Evolutionary conservation across 2,329 filamentous ascomycete genomes (phyloP), one percentile per base, ranked within the genome.

Genomic region (Emergomyces pasteurianus): DNA sequence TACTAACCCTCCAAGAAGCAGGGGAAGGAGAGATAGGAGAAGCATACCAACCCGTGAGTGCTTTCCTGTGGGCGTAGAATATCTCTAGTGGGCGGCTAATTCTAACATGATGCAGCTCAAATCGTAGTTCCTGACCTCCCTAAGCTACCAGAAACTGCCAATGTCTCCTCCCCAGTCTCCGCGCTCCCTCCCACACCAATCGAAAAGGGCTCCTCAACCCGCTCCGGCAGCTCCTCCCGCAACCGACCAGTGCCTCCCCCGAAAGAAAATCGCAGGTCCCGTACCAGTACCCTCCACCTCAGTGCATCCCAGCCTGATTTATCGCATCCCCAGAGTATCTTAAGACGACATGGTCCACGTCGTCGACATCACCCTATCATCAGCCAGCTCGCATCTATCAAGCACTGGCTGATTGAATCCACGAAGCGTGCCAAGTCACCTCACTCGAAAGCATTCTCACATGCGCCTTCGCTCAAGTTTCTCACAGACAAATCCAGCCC

Each of bases 211-310:
- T 31, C 55, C 26, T 87, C 86, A 5, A 79, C 88, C 59, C 83
- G 89, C 40, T 92, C 88, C 21, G 82, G 82, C 26, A 91, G 89
- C 68, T 90, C 90, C 14, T 91, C 90, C 36, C 80, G 87, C 63
- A 86, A 88, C 63, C 85, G 89, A 55, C 87, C 92, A 6, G 80
- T 89, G 47, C 89, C 88, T 10, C 92, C 92, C 49, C 91, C 92
- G 1, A 96, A 96, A 72, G 92, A 96, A 65, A 86, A 85, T 64
- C 85, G 88, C 62, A 81, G 87, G 67, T 88, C 89, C 65, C 81
- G 90, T 63, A 88, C 89, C 50, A 96, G 91, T 66, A 94, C 90
- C 64, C 81, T 96, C 38, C 90, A 96, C 70, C 83, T 95, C 4
- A 90, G 95, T 46, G 88, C 89, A 16, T 82, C 79, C 46, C 86